Base-by-base conservation (phyloP, 768 basidiomycete genomes). In the Xanthoconium stramineum region DNA sequence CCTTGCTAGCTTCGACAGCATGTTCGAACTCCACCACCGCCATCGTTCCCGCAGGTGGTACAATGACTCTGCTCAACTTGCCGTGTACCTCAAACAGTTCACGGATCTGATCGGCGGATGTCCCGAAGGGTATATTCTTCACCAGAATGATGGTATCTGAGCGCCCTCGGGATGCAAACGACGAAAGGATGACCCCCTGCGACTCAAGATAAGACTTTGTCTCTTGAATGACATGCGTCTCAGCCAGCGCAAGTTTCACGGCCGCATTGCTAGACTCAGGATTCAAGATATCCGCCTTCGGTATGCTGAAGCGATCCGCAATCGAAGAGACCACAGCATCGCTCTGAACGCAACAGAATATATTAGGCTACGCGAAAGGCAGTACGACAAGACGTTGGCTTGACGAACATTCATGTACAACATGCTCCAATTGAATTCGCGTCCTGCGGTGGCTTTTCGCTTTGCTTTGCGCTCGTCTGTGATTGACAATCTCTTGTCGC, bases 81-180 rank as follows among this genome's bases (percentile, higher is more conserved):
- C 94, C 94, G 62, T 94, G 86, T 0, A 80, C 77, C 50, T 83
- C 80, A 64, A 98, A 94, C 47, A 98, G 69, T 56, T 86, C 86
- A 24, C 82, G 81, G n/a, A 98, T 83, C 59, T 91, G 83, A 17
- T 83, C 80, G 0, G 76, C 71, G 0, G 86, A 82, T 3, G 94
- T 96, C 7, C 91, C 93, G 65, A 89, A 96, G 0, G 97, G 96
- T 44, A 99, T 93, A 73, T 98, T 98, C 76, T 98, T 98, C 59
- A 98, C 89, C 17, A 99, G 81, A 58, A 98, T 86, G 35, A 80
- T 84, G 0, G 91, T 95, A 63, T 89, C 84, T 0, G 93, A 95
- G 14, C 83, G 79, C 5, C 74, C 74, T 13, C 73, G 50, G 1
- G 79, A 72, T 5, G 78, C 76, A 60, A 89, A 86, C 0, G 84